Conservation (phyloP, 2,329 filamentous ascomycete species). For the Talaromyces sp. region DNA sequence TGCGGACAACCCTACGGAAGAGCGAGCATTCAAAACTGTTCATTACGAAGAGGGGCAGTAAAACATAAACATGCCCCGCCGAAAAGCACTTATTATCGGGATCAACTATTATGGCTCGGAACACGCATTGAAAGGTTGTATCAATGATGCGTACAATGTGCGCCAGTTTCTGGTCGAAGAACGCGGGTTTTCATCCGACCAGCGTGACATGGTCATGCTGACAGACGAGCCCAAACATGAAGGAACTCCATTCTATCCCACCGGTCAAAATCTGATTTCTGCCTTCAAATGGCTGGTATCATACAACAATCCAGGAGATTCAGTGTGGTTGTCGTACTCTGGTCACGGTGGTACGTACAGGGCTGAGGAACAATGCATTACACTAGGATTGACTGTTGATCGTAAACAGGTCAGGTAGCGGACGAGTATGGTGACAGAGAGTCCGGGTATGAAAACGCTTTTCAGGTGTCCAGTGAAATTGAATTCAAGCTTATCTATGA, state of each 20-base stretch:
- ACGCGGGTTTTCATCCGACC: conserved; percentile 42
- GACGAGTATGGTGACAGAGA: conserved; percentile 16
- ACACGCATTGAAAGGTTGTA: conserved; percentile 49
- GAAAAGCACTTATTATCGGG: conserved; percentile 52
- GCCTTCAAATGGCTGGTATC: conserved; percentile 58
- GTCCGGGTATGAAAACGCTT: conserved; percentile 5
- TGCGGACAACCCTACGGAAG: neutral
- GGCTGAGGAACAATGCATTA: neutral
- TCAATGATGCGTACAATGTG: conserved; percentile 51
- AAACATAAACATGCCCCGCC: conserved; percentile 18
- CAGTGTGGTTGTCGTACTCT: conserved; percentile 57
- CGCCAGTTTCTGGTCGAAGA: conserved; percentile 44
- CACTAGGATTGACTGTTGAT: neutral
- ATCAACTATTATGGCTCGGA: conserved; percentile 50
- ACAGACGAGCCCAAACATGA: conserved; percentile 38
- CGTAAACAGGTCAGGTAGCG: conserved; percentile 13
- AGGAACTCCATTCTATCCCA: conserved; percentile 34
- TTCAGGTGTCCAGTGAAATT: neutral
- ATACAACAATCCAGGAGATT: conserved; percentile 47
- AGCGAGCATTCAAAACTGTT: neutral
- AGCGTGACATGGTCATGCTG: conserved; percentile 45
- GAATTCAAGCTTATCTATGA: neutral
- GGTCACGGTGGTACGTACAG: conserved; percentile 57
- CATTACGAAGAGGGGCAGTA: neutral
- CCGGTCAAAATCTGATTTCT: conserved; percentile 46